Evolutionary conservation across 257 asterid genomes (phyloP), one percentile per base, ranked within the genome.

Genomic region (Schizonepeta tenuifolia): DNA sequence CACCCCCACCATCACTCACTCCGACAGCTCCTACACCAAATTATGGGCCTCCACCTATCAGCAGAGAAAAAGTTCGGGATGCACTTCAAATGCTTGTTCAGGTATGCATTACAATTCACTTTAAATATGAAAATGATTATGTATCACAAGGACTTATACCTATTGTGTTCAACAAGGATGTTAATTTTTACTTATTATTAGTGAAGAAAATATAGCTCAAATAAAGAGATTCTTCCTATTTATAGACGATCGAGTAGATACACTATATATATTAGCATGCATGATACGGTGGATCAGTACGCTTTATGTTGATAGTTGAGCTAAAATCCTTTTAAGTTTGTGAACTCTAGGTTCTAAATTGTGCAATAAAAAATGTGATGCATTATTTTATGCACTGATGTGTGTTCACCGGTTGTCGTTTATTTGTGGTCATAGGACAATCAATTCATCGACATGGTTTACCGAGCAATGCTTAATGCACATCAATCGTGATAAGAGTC

Each of bases 1-100:
- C 91, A 14, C 99, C 99, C 14, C 98, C 99, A 43, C 96, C 89
- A 20, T 92, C 97, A 11, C 94, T 95, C 71, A 87, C 98, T 75
- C 96, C 98, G 26, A 72, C 86, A 78, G 76, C 80, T 69, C 73
- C 89, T 47, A 47, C 83, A 26, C 85, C 89, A 20, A 88, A 79
- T 80, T 81, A 80, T 83, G 87, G 77, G 73, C 82, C 89, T 59
- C 74, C 75, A 63, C 73, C 75, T 66, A 77, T 90, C 22, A 90
- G 73, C 83, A 85, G 91, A 81, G 98, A 95, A 57, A 95, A 87
- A 78, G 86, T 95, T 69, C 90, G 84, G 54, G 97, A 95, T 70
- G 96, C 99, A 60, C 91, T 91, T 79, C 85, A 82, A 76, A 69
- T 76, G 61, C 93, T 94, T 41, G 89, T 89, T 79, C 99, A 94